Evolutionary conservation across 257 asterid species (phyloP).

Genomic region (Plantago elongata): DNA sequence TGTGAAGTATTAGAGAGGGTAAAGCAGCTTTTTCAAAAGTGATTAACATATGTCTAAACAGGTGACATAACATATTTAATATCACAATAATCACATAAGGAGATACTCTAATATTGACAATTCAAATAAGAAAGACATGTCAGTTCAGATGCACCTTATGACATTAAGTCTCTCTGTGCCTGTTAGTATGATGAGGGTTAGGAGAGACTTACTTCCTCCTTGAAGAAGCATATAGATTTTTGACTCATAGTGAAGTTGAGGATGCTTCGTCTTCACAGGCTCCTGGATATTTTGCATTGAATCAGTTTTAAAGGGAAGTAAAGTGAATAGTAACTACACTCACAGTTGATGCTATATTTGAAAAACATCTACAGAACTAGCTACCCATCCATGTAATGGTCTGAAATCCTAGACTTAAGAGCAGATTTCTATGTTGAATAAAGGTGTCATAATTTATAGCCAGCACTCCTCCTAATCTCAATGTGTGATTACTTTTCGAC

Average conservation of each 20-base stretch:
- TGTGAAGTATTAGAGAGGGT: not conserved
- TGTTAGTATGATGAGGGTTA: not conserved
- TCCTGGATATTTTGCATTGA: constrained; percentile 44
- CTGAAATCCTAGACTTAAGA: constrained; percentile 1
- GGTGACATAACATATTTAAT: not conserved
- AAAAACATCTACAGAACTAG: not conserved
- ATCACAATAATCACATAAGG: not conserved
- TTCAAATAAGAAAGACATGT: not conserved
- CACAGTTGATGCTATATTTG: not conserved
- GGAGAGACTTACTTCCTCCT: constrained; percentile 79
- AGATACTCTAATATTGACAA: not conserved
- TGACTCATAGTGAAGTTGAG: constrained; percentile 94
- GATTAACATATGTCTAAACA: not conserved
- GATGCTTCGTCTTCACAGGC: constrained; percentile 83
- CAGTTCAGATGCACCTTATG: constrained; percentile 11
- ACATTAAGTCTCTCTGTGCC: not conserved
- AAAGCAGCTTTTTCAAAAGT: not conserved
- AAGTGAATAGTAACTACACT: constrained; percentile 3
- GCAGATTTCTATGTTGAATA: not conserved
- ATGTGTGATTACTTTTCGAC: no score
- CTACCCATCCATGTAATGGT: not conserved
- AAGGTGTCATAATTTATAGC: not conserved
- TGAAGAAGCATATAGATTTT: constrained; percentile 84
- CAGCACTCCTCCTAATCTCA: no score
- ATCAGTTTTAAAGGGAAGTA: not conserved